A percentile compares a stretch with the other conserved stretches of the same genome.
phyloP scores from a whole-genome alignment of 352 stramenopile species.

The Blastocystis sp. region DNA sequence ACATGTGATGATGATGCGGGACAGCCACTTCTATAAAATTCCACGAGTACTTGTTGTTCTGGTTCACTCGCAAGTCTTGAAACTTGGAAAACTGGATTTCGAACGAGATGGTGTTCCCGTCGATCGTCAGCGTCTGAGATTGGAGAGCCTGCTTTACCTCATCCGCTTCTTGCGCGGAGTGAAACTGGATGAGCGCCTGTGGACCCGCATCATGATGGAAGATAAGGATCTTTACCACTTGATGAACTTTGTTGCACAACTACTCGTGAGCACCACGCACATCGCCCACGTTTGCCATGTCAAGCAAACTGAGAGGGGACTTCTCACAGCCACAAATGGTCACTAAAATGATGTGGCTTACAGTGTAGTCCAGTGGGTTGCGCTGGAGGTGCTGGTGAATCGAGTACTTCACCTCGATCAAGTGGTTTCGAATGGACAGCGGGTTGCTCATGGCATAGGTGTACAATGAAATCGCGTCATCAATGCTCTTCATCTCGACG shows the following conservation, averaged over 20 bases:
- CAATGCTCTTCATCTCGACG: conserved; percentile 57
- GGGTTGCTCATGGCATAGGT: conserved; percentile 7
- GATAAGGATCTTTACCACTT: conserved; percentile 46
- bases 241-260: conserved; percentile 67
- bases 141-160: conserved; percentile 54
- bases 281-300: conserved; percentile 14
- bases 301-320: conserved; percentile 13
- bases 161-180: conserved; percentile 50
- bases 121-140: conserved; percentile 21
- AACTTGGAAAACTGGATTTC: conserved; percentile 73
- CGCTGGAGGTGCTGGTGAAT: conserved; percentile 64
- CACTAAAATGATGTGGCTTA: conserved; percentile 70
- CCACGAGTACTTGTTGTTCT: conserved; percentile 66
- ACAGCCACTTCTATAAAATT: conserved; percentile 2
- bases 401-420: conserved; percentile 59
- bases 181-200: conserved; percentile 66
- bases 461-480: conserved; percentile 34
- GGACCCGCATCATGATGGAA: conserved; percentile 65
- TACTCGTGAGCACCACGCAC: neutral
- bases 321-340: conserved; percentile 67
- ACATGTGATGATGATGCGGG: neutral
- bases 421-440: neutral
- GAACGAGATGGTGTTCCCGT: conserved; percentile 38
- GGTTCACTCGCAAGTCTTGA: conserved; percentile 41
- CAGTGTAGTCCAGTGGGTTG: conserved; percentile 69